phyloP scores from a whole-genome alignment of 225 moss, liverwort and hornwort genomes.

The Anthoceros angustus region DNA sequence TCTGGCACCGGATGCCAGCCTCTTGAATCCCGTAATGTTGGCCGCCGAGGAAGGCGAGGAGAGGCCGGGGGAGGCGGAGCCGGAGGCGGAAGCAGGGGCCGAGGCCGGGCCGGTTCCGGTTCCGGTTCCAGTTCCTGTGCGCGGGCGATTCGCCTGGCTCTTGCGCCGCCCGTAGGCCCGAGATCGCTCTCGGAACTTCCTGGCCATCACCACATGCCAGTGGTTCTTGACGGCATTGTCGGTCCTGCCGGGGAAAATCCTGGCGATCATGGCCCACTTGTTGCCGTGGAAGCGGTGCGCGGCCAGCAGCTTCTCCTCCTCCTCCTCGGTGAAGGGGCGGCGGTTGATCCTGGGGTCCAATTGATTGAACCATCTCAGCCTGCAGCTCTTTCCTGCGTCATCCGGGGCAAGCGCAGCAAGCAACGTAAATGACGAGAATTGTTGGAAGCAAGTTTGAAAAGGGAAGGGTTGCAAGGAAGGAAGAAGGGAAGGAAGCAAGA shows the following conservation, averaged over 20 bases:
- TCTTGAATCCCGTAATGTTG: no score
- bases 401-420: neutral
- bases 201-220: constrained; percentile 91
- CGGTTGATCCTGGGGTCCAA: constrained; percentile 90
- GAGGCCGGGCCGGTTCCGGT: constrained; percentile 17
- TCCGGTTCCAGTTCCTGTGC: constrained; percentile 24
- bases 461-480: neutral
- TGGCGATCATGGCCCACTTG: constrained; percentile 99
- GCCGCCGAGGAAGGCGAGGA: no score
- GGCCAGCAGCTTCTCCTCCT: constrained; percentile 68
- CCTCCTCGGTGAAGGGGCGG: constrained; percentile 80
- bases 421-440: neutral
- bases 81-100: neutral
- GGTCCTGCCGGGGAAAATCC: constrained; percentile 82
- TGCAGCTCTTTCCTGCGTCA: constrained; percentile 82
- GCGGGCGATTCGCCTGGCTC: constrained; percentile 50
- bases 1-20: neutral
- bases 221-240: constrained; percentile 99
- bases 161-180: constrained; percentile 76
- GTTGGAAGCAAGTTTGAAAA: neutral
- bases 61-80: neutral
- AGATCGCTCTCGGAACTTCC: constrained; percentile 72
- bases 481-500: neutral
- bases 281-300: constrained; percentile 92
- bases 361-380: constrained; percentile 93